Evolutionary conservation across 441 rosid genomes (phyloP).

Genomic region (Pelargonium cotyledonis): DNA sequence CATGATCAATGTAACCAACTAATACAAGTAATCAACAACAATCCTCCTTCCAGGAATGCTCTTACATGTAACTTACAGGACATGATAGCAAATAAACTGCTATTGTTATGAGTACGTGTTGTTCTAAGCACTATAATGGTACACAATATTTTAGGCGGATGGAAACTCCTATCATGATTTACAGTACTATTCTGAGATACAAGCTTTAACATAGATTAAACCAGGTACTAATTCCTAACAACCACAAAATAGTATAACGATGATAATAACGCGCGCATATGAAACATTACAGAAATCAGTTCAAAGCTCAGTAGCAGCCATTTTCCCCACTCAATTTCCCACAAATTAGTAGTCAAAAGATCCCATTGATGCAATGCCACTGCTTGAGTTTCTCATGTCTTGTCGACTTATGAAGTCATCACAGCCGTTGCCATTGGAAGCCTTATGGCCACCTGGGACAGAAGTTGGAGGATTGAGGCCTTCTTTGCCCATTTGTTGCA

Average conservation of each 20-base stretch:
- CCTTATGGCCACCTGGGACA: not conserved
- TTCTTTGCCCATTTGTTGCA: conserved; percentile 3
- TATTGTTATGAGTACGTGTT: not conserved
- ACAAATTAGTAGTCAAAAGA: conserved; percentile 21
- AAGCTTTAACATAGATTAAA: not conserved
- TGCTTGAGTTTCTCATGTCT: conserved; percentile 25
- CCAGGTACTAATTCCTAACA: not conserved
- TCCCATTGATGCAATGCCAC: conserved; percentile 26
- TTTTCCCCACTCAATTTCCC: not conserved
- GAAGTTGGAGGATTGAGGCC: not conserved
- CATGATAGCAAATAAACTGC: not conserved
- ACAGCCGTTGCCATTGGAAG: conserved; percentile 12
- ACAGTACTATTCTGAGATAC: not conserved
- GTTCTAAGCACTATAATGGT: not conserved
- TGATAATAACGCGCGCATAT: too few species aligned
- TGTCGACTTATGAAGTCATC: conserved; percentile 21
- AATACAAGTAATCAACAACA: too few species aligned
- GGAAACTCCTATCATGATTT: not conserved
- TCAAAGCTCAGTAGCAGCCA: too few species aligned
- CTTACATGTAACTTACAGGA: not conserved
- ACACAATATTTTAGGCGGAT: not conserved
- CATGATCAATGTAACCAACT: too few species aligned
- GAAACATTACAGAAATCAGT: too few species aligned
- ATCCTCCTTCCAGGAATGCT: not conserved
- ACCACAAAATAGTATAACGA: too few species aligned